Evolutionary conservation across 1,284 basidiomycete genomes (phyloP).

Genomic region (Amylostereum areolatum): DNA sequence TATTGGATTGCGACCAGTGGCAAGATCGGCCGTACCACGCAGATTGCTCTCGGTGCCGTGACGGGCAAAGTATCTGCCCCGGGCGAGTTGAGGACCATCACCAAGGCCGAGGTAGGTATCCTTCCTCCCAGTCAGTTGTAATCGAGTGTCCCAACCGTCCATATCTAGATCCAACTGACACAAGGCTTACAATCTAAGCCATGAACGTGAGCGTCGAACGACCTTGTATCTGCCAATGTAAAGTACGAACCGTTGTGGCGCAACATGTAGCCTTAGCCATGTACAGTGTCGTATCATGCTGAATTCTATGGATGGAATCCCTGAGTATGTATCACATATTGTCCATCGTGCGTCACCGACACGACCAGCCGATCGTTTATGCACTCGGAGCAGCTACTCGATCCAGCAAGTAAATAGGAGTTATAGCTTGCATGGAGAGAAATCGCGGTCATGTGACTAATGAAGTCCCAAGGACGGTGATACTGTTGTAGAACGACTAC

Average conservation of each 20-base stretch:
- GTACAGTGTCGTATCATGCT: too few relatives aligned
- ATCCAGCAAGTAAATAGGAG: too few relatives aligned
- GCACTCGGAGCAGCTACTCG: too few relatives aligned
- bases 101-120: constrained; percentile 48
- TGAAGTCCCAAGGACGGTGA: too few relatives aligned
- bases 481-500: too few relatives aligned
- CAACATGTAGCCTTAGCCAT: not conserved
- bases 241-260: not conserved
- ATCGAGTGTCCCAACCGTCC: constrained; percentile 16
- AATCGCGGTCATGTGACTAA: too few relatives aligned
- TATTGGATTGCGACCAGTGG: constrained; percentile 63
- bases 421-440: too few relatives aligned
- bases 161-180: constrained; percentile 22
- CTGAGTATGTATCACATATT: too few relatives aligned
- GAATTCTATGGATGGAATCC: too few relatives aligned
- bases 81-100: constrained; percentile 60
- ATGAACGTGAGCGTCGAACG: not conserved
- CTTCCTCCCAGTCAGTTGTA: not conserved
- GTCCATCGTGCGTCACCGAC: too few relatives aligned
- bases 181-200: constrained; percentile 33
- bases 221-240: too few relatives aligned
- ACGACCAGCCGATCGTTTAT: too few relatives aligned
- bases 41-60: constrained; percentile 49
- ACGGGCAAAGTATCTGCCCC: constrained; percentile 54
- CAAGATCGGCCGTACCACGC: constrained; percentile 37